Conservation (phyloP, 2,329 filamentous ascomycete species). For the Exophiala calicioides region DNA sequence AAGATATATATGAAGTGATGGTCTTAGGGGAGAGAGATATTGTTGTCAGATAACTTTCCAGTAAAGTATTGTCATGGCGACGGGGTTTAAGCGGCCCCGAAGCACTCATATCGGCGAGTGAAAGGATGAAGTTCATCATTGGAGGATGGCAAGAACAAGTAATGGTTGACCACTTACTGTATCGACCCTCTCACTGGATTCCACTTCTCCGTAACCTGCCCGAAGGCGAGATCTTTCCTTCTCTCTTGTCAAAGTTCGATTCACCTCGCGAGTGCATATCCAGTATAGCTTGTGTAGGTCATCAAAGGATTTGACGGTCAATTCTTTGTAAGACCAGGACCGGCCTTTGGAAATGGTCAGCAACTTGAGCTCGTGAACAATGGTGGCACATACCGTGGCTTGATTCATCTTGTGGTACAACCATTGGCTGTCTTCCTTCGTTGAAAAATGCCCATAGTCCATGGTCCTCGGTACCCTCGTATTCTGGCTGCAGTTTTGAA, state of each 20-base stretch:
- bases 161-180: constrained; percentile 58
- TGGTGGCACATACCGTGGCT: constrained; percentile 62
- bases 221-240: constrained; percentile 67
- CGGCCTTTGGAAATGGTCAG: constrained; percentile 55
- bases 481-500: constrained; percentile 53
- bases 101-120: constrained; percentile 38
- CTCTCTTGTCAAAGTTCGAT: constrained; percentile 78
- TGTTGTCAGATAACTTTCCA: constrained; percentile 26
- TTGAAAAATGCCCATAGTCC: constrained; percentile 93
- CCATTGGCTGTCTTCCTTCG: constrained; percentile 65
- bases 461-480: constrained; percentile 68
- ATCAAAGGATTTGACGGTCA: constrained; percentile 88
- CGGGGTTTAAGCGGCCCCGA: constrained; percentile 33
- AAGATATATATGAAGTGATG: background rate
- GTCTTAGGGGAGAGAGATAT: background rate
- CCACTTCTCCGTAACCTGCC: constrained; percentile 71
- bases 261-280: constrained; percentile 87
- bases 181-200: constrained; percentile 63
- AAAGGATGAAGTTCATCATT: constrained; percentile 33
- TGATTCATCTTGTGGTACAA: constrained; percentile 68
- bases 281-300: constrained; percentile 93
- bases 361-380: constrained; percentile 4
- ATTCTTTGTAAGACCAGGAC: constrained; percentile 79
- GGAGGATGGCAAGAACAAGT: constrained; percentile 1
- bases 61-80: constrained; percentile 31